These are phyloP conservation scores for Aureobasidium sp. DNA, from an alignment of 2,329 filamentous ascomycete genomes.

Conservation along the genomic window DNA sequence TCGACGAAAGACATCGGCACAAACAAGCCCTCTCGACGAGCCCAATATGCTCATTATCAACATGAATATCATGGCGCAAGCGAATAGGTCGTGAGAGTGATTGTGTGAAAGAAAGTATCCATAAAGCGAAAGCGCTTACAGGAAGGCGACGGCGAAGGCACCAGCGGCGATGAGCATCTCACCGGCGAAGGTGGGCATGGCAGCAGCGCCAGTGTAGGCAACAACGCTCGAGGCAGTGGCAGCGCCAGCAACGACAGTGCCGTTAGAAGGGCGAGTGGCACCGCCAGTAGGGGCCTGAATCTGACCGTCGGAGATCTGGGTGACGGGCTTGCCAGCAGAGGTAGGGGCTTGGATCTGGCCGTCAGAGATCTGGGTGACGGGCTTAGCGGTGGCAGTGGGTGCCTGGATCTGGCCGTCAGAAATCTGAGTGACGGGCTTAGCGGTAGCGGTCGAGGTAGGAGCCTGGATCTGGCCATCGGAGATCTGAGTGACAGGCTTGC, in stretches of 20 bases:
- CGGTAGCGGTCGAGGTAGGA: slow-evolving; percentile 6
- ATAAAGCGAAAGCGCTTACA: slow-evolving; percentile 22
- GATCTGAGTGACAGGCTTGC: slow-evolving; percentile 23
- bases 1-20: neutral
- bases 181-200: slow-evolving; percentile 21
- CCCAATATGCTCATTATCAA: slow-evolving; percentile 15
- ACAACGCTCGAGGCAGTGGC: slow-evolving; percentile 17
- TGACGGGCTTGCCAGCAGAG: slow-evolving; percentile 14
- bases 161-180: slow-evolving; percentile 27
- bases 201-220: slow-evolving; percentile 29
- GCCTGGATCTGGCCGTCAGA: slow-evolving; percentile 23
- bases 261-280: slow-evolving; percentile 5
- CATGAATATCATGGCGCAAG: slow-evolving; percentile 14
- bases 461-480: slow-evolving; percentile 22
- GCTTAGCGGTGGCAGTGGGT: slow-evolving; percentile 4
- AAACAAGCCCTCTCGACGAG: neutral
- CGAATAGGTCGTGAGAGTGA: slow-evolving; percentile 1
- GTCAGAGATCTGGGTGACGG: slow-evolving; percentile 24
- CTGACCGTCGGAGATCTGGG: slow-evolving; percentile 25
- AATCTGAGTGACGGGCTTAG: slow-evolving; percentile 19
- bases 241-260: slow-evolving; percentile 13
- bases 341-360: slow-evolving; percentile 19
- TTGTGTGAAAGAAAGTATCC: neutral
- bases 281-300: slow-evolving; percentile 17
- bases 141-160: slow-evolving; percentile 25